Conservation (phyloP, 805 yeast genomes). For the Wickerhamiella spandovensis region DNA sequence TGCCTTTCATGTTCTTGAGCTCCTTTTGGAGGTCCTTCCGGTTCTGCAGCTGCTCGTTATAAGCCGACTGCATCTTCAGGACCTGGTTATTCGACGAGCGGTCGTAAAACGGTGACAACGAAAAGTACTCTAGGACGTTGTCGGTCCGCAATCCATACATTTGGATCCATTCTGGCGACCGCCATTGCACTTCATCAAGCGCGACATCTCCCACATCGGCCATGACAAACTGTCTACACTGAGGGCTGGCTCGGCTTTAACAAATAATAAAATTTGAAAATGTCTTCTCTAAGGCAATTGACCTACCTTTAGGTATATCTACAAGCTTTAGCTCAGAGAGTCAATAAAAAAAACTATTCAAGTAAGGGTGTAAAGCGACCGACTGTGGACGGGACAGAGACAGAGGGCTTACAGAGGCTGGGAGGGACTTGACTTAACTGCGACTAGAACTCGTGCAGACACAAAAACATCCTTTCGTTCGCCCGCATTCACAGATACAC, state of each 20-base stretch:
- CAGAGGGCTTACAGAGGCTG: too few species aligned
- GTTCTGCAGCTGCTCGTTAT: constrained; percentile 37
- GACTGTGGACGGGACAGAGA: too few species aligned
- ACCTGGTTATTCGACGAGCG: constrained; percentile 90
- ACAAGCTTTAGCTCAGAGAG: too few species aligned
- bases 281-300: too few species aligned
- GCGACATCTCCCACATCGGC: constrained; percentile 7
- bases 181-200: constrained; percentile 90
- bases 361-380: too few species aligned
- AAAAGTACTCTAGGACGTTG: constrained; percentile 83
- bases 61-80: constrained; percentile 88
- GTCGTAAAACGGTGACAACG: constrained; percentile 91
- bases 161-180: constrained; percentile 95
- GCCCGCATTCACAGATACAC: background rate
- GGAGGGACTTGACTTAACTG: too few species aligned
- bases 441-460: too few species aligned
- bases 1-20: constrained; percentile 65
- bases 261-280: too few species aligned
- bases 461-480: too few species aligned
- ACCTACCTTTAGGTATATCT: too few species aligned
- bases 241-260: too few species aligned
- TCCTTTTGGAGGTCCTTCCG: constrained; percentile 37
- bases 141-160: constrained; percentile 68
- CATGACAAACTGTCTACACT: background rate
- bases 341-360: too few species aligned